Evolutionary conservation across 129 eudicot species (phyloP).

Genomic region (Artemisia argyi): DNA sequence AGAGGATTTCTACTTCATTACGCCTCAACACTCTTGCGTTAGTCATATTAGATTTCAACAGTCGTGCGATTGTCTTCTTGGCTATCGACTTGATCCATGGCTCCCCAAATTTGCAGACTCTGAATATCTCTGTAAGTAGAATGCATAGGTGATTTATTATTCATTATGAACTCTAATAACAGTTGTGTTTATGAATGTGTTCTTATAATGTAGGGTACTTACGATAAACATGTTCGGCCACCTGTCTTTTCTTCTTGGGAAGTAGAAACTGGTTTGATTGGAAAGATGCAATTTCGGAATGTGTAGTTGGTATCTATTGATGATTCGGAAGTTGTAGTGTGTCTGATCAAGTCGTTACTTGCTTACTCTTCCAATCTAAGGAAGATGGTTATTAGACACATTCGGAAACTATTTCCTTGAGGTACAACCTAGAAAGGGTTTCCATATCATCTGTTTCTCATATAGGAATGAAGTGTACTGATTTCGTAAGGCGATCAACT

Average conservation of each 20-base stretch:
- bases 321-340: neutral
- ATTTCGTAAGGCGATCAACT: too few relatives aligned
- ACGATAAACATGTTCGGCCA: too few relatives aligned
- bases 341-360: slow-evolving; percentile 22
- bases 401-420: too few relatives aligned
- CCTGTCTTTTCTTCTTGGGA: neutral
- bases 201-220: too few relatives aligned
- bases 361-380: slow-evolving; percentile 1
- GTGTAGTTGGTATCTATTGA: neutral
- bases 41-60: neutral
- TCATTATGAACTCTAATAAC: neutral
- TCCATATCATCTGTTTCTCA: too few relatives aligned
- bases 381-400: slow-evolving; percentile 2
- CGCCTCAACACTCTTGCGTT: slow-evolving; percentile 6
- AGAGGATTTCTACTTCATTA: neutral
- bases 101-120: slow-evolving; percentile 19
- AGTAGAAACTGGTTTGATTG: neutral
- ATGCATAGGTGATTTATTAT: neutral
- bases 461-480: too few relatives aligned
- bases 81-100: slow-evolving; percentile 2
- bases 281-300: neutral
- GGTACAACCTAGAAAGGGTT: too few relatives aligned
- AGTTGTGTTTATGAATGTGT: neutral
- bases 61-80: neutral
- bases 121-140: slow-evolving; percentile 4